phyloP scores from a whole-genome alignment of 768 basidiomycete species.

The Russula vinacea region DNA sequence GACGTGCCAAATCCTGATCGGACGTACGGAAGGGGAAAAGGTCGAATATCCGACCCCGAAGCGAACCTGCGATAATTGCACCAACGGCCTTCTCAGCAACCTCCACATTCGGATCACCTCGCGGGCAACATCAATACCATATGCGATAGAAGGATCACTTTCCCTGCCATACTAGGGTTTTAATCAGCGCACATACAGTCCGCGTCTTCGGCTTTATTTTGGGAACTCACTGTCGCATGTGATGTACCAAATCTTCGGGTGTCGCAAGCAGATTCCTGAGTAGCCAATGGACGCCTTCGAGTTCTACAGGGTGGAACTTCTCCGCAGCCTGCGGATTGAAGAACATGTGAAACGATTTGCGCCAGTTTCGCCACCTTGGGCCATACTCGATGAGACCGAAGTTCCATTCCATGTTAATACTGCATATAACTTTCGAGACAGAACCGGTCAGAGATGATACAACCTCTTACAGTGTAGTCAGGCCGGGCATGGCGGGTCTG shows the following conservation, averaged over 20 bases:
- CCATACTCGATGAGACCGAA: conserved; percentile 44
- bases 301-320: conserved; percentile 12
- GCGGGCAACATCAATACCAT: conserved; percentile 24
- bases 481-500: conserved; percentile 8
- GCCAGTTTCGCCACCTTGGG: conserved; percentile 41
- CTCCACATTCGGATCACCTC: conserved; percentile 20
- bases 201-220: background rate
- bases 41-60: conserved; percentile 14
- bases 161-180: conserved; percentile 15
- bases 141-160: conserved; percentile 24
- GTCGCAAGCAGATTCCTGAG: conserved; percentile 36
- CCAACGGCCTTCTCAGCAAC: conserved; percentile 24
- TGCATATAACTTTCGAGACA: conserved; percentile 15
- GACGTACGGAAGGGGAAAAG: conserved; percentile 17
- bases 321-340: conserved; percentile 39
- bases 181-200: background rate
- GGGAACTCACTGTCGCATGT: conserved; percentile 38
- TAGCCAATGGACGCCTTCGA: conserved; percentile 33
- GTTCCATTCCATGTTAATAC: conserved; percentile 44
- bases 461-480: conserved; percentile 15
- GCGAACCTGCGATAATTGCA: conserved; percentile 7
- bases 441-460: background rate
- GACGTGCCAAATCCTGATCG: background rate
- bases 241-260: conserved; percentile 41
- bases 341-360: conserved; percentile 43